Percentiles rank a stretch among this genome's conserved stretches.
phyloP scores from a whole-genome alignment of 805 yeast genomes.

The Yarrowia alimentaria region DNA sequence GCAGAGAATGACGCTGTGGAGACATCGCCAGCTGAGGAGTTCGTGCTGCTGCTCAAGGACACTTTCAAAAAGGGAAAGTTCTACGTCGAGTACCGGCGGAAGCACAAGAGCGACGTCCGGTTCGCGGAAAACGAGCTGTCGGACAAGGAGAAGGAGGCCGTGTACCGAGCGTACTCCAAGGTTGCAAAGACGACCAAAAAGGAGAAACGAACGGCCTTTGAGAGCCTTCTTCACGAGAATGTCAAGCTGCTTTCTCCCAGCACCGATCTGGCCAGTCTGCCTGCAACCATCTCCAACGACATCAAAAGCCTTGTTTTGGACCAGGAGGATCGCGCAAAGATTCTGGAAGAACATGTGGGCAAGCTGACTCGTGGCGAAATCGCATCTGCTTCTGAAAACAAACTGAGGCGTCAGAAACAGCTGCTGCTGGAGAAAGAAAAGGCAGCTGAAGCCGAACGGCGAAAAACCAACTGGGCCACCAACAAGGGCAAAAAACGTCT shows the following conservation, averaged over 20 bases:
- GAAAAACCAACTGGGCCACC: neutral
- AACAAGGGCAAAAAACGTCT: constrained; percentile 4
- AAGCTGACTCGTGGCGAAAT: constrained; percentile 4
- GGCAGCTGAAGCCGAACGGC: constrained; percentile 7
- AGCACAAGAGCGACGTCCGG: constrained; percentile 36
- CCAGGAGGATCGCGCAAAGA: constrained; percentile 1
- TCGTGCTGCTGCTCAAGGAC: constrained; percentile 37
- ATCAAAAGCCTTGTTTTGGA: neutral
- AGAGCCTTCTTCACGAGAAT: constrained; percentile 24
- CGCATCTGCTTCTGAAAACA: constrained; percentile 1
- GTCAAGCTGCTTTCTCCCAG: neutral
- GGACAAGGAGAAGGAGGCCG: constrained; percentile 43
- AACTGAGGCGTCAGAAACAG: neutral
- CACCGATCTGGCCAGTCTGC: constrained; percentile 3
- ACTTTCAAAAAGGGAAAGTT: constrained; percentile 36
- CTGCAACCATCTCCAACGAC: constrained; percentile 3
- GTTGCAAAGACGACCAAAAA: constrained; percentile 31
- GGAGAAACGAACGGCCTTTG: constrained; percentile 32
- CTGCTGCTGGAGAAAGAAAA: constrained; percentile 7
- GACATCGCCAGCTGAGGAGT: constrained; percentile 34
- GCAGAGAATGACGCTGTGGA: constrained; percentile 16
- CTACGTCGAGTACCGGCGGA: constrained; percentile 45
- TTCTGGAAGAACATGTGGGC: constrained; percentile 1
- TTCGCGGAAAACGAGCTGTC: constrained; percentile 36
- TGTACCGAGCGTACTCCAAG: constrained; percentile 42